Conservation (phyloP, 2,329 filamentous ascomycete genomes). For the Botrytis medusae region DNA sequence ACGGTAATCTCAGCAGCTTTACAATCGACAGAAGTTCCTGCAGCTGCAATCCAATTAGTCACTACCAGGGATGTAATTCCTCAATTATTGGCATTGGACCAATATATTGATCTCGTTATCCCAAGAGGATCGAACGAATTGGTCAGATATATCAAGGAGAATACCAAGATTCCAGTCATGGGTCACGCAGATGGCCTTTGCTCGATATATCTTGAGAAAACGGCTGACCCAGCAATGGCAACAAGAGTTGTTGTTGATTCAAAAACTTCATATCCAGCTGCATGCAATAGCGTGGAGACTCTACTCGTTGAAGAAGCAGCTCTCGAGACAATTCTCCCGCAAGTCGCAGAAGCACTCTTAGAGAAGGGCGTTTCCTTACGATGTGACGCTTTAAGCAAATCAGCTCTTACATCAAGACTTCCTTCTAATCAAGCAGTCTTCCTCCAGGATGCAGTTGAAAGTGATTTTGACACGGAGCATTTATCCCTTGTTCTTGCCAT, state of each 20-base stretch:
- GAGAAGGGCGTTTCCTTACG: conserved; percentile 77
- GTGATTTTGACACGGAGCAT: conserved; percentile 87
- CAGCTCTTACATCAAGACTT: conserved; percentile 55
- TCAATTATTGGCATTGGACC: conserved; percentile 80
- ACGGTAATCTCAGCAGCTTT: conserved; percentile 79
- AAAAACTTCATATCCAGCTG: conserved; percentile 91
- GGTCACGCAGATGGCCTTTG: conserved; percentile 96
- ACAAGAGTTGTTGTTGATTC: conserved; percentile 80
- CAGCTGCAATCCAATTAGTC: conserved; percentile 87
- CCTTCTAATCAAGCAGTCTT: conserved; percentile 45
- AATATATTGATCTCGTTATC: conserved; percentile 91
- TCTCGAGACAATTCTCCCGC: conserved; percentile 65
- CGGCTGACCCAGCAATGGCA: conserved; percentile 72
- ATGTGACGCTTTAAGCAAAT: conserved; percentile 71
- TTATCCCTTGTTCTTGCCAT: conserved; percentile 81
- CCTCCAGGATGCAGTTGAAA: conserved; percentile 64
- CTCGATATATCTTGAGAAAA: conserved; percentile 77
- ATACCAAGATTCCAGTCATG: conserved; percentile 91
- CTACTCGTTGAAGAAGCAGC: conserved; percentile 77
- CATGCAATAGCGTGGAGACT: conserved; percentile 93
- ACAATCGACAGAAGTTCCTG: conserved; percentile 70
- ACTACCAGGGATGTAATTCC: conserved; percentile 89
- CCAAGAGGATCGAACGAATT: conserved; percentile 58
- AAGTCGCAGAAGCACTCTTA: conserved; percentile 71
- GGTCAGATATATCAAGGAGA: conserved; percentile 74